Evolutionary conservation across 768 basidiomycete species (phyloP), one percentile per base, ranked within the genome.

Genomic region (Pholiota microspora): DNA sequence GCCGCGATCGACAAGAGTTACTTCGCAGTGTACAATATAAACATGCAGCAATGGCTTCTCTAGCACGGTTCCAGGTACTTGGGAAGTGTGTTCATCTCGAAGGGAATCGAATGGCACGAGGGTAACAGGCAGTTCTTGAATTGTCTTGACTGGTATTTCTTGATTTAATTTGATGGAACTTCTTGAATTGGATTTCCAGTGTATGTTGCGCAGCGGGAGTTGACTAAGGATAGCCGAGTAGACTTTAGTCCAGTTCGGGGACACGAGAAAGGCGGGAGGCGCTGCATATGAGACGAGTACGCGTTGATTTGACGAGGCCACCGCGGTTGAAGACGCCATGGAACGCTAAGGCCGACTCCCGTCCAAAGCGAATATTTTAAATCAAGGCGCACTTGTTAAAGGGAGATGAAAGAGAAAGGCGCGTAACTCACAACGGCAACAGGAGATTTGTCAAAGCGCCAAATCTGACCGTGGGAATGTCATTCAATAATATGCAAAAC

Each of bases 1-100:
- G 23, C 32, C 34, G 27, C 51, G 13, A 52, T 32, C 16, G 21
- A 8, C 32, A 42, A 21, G 38, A 16, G 78, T 67, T 66, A 95
- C 96, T 73, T 98, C 94, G 72, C 94, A 98, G 45, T 84, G 78
- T 42, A 93, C 84, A 54, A 98, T 78, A 62, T 88, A 94, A 25
- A 97, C 68, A 69, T 96, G 91, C 51, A 98, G 74, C 47, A 98
- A 72, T 0, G 96, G 94, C 60, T 83, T 88, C 66, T 95, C 94
- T 53, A 98, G 72, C 13, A 98, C 67, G 18, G 88, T 88, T 21
- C 80, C 80, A 3, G 88, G 86, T 31, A 90, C 75, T 68, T 92
- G 89, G 18, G 90, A 88, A 3, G 84, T 76, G 60, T 81, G 81
- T 67, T 90, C 91, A 59, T 89, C 89, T 38, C 85, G 82, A 46